A percentile compares a stretch with the other conserved stretches of the same genome.
Conservation (phyloP, 169 alveolate genomes). For the Plasmodium ovale region DNA sequence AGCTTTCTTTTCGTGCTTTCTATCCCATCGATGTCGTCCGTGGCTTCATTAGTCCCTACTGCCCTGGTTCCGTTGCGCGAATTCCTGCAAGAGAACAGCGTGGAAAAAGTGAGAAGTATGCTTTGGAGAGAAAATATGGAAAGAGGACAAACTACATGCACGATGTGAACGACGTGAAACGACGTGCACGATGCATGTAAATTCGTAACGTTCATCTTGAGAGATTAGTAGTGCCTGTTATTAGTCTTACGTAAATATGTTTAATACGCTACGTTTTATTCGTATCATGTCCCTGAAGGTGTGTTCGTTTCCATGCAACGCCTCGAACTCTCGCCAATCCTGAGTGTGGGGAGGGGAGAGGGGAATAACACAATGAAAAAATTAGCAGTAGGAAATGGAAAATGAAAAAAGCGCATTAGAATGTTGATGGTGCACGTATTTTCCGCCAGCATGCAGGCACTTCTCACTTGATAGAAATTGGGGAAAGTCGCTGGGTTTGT, state of each 20-base stretch:
- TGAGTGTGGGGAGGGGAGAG: neutral
- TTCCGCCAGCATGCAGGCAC: neutral
- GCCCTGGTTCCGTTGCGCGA: constrained; percentile 8
- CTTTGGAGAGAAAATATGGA: neutral
- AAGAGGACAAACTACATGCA: neutral
- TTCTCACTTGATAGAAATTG: constrained; percentile 73
- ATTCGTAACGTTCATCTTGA: neutral
- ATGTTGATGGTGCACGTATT: neutral
- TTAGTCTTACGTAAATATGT: constrained; percentile 37
- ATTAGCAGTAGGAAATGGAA: neutral
- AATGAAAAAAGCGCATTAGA: neutral
- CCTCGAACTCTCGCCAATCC: constrained; percentile 92
- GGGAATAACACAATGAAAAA: neutral
- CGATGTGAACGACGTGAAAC: neutral
- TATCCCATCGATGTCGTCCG: constrained; percentile 9
- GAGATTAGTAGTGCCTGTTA: neutral
- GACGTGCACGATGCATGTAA: neutral
- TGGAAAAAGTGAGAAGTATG: neutral
- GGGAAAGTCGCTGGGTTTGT: constrained; percentile 83
- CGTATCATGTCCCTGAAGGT: constrained; percentile 90
- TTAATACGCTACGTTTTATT: constrained; percentile 71
- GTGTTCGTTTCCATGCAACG: constrained; percentile 90
- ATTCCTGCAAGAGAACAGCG: constrained; percentile 11
- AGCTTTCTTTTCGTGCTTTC: constrained; percentile 56
- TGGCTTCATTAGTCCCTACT: neutral